These are phyloP conservation scores for Kingdonia uniflora DNA, from an alignment of 164 flowering plant species.

Conservation along the genomic window DNA sequence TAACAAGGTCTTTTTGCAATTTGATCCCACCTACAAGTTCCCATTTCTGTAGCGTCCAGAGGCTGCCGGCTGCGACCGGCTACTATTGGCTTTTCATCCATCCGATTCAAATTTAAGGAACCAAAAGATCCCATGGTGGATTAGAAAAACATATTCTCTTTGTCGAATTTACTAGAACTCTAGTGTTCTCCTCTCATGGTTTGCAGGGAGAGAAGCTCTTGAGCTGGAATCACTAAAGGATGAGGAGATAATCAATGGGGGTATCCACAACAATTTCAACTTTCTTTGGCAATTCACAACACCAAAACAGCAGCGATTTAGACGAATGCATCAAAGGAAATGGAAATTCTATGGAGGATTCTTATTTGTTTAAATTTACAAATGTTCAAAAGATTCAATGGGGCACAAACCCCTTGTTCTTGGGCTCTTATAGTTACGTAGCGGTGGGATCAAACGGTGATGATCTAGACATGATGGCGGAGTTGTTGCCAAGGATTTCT, in stretches of 20 bases:
- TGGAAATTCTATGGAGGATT: constrained; percentile 7
- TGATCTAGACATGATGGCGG: constrained; percentile 75
- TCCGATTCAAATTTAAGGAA: constrained; percentile 34
- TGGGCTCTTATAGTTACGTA: constrained; percentile 89
- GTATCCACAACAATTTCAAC: constrained; percentile 47
- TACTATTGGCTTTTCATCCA: constrained; percentile 61
- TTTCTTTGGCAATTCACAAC: constrained; percentile 25
- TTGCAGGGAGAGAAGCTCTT: constrained; percentile 87
- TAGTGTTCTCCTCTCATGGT: constrained; percentile 67
- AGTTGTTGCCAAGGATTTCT: constrained; percentile 53
- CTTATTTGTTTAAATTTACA: constrained; percentile 19
- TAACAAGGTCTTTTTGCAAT: constrained; percentile 53
- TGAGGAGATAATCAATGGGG: constrained; percentile 59
- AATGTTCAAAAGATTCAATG: constrained; percentile 65
- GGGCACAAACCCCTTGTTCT: constrained; percentile 91
- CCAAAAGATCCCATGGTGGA: constrained; percentile 82
- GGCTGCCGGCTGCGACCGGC: too few relatives aligned
- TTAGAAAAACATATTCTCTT: constrained; percentile 64
- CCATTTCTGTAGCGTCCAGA: too few relatives aligned
- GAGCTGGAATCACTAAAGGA: constrained; percentile 63
- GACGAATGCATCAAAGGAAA: constrained; percentile 28
- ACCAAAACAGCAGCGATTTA: constrained; percentile 13
- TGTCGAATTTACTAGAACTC: constrained; percentile 64
- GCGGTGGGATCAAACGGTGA: constrained; percentile 87
- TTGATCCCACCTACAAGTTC: constrained; percentile 36